phyloP scores from a whole-genome alignment of 148 eudicot species.

The Heliamphora exappendiculata region DNA sequence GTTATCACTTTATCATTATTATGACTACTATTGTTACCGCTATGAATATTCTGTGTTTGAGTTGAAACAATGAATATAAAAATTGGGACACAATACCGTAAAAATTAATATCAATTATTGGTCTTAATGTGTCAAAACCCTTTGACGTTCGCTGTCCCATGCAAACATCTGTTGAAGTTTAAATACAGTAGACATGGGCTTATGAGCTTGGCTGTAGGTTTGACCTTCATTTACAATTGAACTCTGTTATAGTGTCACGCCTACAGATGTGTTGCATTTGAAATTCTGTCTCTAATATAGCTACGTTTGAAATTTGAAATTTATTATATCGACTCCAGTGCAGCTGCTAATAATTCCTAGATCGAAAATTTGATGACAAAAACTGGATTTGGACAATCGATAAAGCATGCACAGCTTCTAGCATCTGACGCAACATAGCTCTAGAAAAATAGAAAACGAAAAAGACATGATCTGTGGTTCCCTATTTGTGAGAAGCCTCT shows the following conservation, averaged over 20 bases:
- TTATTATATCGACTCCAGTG: not conserved
- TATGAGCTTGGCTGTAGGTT: not conserved
- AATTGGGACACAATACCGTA: too few species aligned
- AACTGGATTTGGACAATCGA: not conserved
- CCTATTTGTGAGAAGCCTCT: not conserved
- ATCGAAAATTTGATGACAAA: not conserved
- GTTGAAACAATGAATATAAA: too few species aligned
- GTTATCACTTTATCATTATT: too few species aligned
- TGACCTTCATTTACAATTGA: not conserved
- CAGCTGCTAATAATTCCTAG: not conserved
- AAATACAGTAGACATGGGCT: not conserved
- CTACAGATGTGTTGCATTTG: too few species aligned
- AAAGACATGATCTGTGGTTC: not conserved
- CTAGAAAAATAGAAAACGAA: not conserved
- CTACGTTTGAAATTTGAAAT: not conserved
- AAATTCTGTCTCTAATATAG: not conserved
- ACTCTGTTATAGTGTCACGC: too few species aligned
- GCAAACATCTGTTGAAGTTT: too few species aligned
- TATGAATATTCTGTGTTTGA: too few species aligned
- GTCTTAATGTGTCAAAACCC: too few species aligned
- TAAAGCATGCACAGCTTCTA: not conserved
- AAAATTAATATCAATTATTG: too few species aligned
- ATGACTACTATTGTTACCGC: too few species aligned
- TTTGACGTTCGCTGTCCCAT: not conserved
- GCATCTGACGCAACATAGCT: not conserved